Evolutionary conservation across 108 stramenopile species (phyloP), one percentile per base, ranked within the genome.

Genomic region (Poteriospumella lacustris): DNA sequence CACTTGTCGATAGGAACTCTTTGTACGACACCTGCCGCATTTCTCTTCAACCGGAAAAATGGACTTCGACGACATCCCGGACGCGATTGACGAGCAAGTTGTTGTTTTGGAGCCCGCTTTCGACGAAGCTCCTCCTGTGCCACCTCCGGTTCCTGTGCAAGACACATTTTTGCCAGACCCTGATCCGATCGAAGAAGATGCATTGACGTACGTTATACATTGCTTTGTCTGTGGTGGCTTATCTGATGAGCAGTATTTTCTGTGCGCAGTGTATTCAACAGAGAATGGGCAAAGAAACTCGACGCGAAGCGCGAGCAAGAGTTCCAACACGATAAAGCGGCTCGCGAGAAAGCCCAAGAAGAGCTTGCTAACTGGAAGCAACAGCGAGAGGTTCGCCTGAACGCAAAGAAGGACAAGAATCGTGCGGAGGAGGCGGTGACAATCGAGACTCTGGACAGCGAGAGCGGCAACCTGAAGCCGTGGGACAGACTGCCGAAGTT

Each of bases 381-480:
- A 19, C 70, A 73, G 41, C 5, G 33, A 19, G 12, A 73, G 12
- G 36, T 52, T 42, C 36, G 70, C 9, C 41, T 73, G 3, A 73
- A 36, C 3, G 43, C 70, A 5, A 73, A 73, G 41, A 73, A 73
- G 70, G 70, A 73, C 28, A 42, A 15, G 15, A 73, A 73, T 73
- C 12, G 70, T 5, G 36, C n/a, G 15, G 70, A 73, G 36, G 12
- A 73, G 47, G 31, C 26, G 41, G 70, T 73, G 26, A 5, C 24
- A 12, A 5, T 73, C 15, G 70, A 73, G 31, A 26, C 43, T 5
- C 42, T 52, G 33, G 33, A 5, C n/a, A 29, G n/a, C n/a, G 70
- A 73, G 28, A 3, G 9, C 5, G 70, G 36, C 9, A 33, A n/a
- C 36, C 29, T 44, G 47, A 73, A 73, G 19, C 9, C 24, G 15